These are phyloP conservation scores for Pseudomonodictys pantanalensis DNA, from an alignment of 495 filamentous ascomycete genomes.

Conservation along the genomic window DNA sequence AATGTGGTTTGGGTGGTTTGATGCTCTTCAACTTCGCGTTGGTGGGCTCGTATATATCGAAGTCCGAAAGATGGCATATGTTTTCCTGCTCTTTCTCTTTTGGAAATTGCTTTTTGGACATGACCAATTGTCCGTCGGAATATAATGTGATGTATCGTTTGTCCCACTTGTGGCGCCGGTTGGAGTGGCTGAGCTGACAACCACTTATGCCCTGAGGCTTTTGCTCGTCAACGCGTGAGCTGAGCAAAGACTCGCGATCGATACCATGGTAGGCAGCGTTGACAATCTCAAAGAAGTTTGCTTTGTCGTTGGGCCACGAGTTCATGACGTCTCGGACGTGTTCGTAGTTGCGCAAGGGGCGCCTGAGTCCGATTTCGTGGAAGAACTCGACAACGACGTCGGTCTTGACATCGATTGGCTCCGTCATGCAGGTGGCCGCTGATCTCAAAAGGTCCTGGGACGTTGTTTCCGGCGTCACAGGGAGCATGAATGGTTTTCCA, in stretches of 20 bases:
- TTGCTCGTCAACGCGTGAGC: slow-evolving; percentile 53
- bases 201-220: slow-evolving; percentile 59
- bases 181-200: slow-evolving; percentile 76
- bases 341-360: slow-evolving; percentile 83
- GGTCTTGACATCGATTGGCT: slow-evolving; percentile 56
- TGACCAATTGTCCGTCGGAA: slow-evolving; percentile 69
- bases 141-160: slow-evolving; percentile 77
- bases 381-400: slow-evolving; percentile 75
- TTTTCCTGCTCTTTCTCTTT: slow-evolving; percentile 69
- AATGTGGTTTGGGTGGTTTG: slow-evolving; percentile 61
- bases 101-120: slow-evolving; percentile 64
- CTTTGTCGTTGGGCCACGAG: slow-evolving; percentile 78
- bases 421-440: slow-evolving; percentile 53
- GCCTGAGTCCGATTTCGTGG: slow-evolving; percentile 70
- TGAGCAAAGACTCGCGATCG: slow-evolving; percentile 48
- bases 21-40: slow-evolving; percentile 50
- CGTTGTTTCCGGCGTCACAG: slow-evolving; percentile 72
- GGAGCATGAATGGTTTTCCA: slow-evolving; percentile 58
- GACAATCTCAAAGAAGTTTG: slow-evolving; percentile 66
- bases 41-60: slow-evolving; percentile 81
- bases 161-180: slow-evolving; percentile 77
- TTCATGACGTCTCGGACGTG: slow-evolving; percentile 83
- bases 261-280: slow-evolving; percentile 48
- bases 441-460: slow-evolving; percentile 64
- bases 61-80: slow-evolving; percentile 88